Evolutionary conservation across 1,284 basidiomycete species (phyloP).

Genomic region (Moesziomyces globuligerus): DNA sequence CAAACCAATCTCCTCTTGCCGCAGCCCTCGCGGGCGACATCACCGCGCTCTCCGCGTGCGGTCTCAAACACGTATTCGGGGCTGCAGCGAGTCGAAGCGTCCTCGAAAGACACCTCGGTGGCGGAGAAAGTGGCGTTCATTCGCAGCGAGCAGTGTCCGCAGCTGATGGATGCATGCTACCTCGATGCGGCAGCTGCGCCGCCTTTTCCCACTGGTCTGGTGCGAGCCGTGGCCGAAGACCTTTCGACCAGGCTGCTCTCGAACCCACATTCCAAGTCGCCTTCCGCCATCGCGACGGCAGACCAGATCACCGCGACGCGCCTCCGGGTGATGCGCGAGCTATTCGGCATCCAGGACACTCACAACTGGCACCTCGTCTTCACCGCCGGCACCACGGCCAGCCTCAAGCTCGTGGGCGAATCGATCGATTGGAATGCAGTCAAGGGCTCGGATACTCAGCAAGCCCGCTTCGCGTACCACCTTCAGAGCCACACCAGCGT

Average conservation of each 20-base stretch:
- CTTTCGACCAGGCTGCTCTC: slow-evolving; percentile 53
- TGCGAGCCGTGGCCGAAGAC: slow-evolving; percentile 32
- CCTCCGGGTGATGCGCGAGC: slow-evolving; percentile 48
- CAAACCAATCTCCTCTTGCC: not conserved
- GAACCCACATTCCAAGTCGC: slow-evolving; percentile 66
- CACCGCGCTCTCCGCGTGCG: not conserved
- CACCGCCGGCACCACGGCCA: slow-evolving; percentile 51
- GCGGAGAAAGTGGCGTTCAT: slow-evolving; percentile 13
- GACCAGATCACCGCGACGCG: slow-evolving; percentile 51
- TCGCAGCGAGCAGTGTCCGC: slow-evolving; percentile 29
- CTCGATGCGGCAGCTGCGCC: slow-evolving; percentile 66
- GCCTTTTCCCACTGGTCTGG: slow-evolving; percentile 54
- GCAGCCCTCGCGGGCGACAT: not conserved
- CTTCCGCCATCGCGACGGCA: slow-evolving; percentile 51
- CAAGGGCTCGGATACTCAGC: not conserved
- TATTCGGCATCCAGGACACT: slow-evolving; percentile 56
- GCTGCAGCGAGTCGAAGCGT: not conserved
- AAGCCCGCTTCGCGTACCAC: slow-evolving; percentile 29
- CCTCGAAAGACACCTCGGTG: not conserved
- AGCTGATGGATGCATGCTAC: slow-evolving; percentile 50
- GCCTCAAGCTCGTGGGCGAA: slow-evolving; percentile 51
- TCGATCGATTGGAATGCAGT: slow-evolving; percentile 30
- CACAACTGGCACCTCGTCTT: slow-evolving; percentile 54
- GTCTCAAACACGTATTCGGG: not conserved
- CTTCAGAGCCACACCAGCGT: slow-evolving; percentile 51